Percentiles rank a stretch among this genome's conserved stretches.
Conservation (phyloP, 1,139 yeast species). For the Kodamaea fungicola region DNA sequence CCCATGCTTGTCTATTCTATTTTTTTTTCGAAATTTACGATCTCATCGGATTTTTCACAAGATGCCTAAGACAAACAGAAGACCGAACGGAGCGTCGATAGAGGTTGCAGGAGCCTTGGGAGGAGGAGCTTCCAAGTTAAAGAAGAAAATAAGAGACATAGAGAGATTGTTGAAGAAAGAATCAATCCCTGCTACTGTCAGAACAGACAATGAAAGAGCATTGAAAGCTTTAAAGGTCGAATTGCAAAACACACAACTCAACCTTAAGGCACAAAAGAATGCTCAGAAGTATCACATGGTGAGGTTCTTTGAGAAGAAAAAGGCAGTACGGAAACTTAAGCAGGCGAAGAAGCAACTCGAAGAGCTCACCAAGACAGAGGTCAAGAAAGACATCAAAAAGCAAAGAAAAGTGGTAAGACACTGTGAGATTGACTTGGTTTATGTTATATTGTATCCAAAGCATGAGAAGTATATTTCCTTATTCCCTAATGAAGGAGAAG, state of each 20-base stretch:
- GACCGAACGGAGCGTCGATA: conserved; percentile 14
- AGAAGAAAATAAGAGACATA: conserved; percentile 84
- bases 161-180: conserved; percentile 65
- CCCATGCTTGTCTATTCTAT: conserved; percentile 12
- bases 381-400: conserved; percentile 51
- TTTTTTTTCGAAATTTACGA: no score
- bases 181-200: conserved; percentile 68
- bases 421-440: conserved; percentile 70
- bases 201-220: conserved; percentile 83
- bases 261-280: conserved; percentile 51
- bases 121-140: conserved; percentile 52
- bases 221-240: conserved; percentile 69
- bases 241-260: conserved; percentile 50
- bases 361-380: conserved; percentile 35
- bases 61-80: conserved; percentile 15
- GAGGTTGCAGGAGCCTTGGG: conserved; percentile 32
- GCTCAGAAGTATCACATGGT: conserved; percentile 93
- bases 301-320: conserved; percentile 84
- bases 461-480: conserved; percentile 78
- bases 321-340: conserved; percentile 74
- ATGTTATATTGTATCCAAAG: conserved; percentile 74
- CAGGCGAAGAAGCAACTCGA: conserved; percentile 52
- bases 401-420: conserved; percentile 52
- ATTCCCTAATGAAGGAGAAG: conserved; percentile 46
- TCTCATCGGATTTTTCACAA: conserved; percentile 1